Base-by-base conservation (phyloP, 2,329 filamentous ascomycete genomes). In the Aspergillus transmontanensis region DNA sequence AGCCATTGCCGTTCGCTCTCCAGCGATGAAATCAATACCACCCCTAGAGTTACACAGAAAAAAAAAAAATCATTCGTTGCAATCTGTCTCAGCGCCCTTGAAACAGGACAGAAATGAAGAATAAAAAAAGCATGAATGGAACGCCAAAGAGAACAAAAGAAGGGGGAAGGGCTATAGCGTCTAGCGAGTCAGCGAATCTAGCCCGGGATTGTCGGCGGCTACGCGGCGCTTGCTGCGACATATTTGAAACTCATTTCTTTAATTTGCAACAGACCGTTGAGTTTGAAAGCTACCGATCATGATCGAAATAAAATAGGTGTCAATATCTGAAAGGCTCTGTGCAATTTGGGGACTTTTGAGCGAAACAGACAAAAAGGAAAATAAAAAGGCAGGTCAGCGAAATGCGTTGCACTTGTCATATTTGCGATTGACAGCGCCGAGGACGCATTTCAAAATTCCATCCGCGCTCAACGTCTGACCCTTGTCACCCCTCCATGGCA, bases 381-480 rank as follows among this genome's bases (percentile, higher is more conserved):
- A 61, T 30, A 57, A 57, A n/a, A 53, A 30, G 57, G 5, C 23
- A 1, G 41, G 53, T 66, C 55, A 66, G 36, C 54, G 60, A 61
- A 66, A 64, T 19, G 64, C 69, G 57, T 64, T 61, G 32, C 64
- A 50, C 41, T 86, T 81, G 75, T 93, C 90, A 59, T 90, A 79
- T 62, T 84, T 81, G 71, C 87, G 84, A 68, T 92, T 87, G 10
- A 97, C 91, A 0, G 89, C 86, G 3, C 93, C 94, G 5, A 97
- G 82, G 0, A 96, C 90, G 32, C 87, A 87, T 79, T 97, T 98
- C 64, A 97, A 79, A 50, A 97, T 90, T 0, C 85, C 87, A 2
- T 92, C 87, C 0, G 84, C 89, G 1, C 87, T 89, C 53, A 97
- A 80, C 9, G 73, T 72, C n/a, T 72, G 66, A 19, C 81, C 80